Base-by-base conservation (phyloP, 345 rosid species). In the Dovyalis caffra region DNA sequence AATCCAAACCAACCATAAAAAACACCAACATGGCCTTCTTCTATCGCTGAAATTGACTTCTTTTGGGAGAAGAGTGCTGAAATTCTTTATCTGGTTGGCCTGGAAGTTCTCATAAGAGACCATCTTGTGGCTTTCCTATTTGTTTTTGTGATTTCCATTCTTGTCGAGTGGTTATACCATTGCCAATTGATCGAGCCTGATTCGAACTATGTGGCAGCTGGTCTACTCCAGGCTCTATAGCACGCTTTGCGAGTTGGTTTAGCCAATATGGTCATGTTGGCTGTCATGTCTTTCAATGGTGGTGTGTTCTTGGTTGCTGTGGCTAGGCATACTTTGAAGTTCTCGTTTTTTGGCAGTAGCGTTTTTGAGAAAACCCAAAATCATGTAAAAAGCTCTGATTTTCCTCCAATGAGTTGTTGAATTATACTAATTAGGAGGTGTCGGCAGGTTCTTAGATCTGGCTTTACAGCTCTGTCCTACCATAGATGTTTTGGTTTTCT, bases 71-170 rank as follows among this genome's bases (percentile, higher is more conserved):
- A 38, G 9, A 68, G 78, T 5, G 70, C 82, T 0, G 79, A 76
- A 64, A 66, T 86, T n/a, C 86, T 88, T 85, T 88, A 83, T 4
- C 70, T 1, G 82, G 80, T 8, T 84, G 86, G 85, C 91, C 91
- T 2, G 85, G 88, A 0, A 32, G 63, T 8, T 49, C n/a, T 18
- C n/a, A 49, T 18, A 18, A 49, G 56, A 25, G 66, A 1, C 16
- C 78, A 86, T 34, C 74, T 16, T 0, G 15, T 85, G 21, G 79
- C 89, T 16, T 56, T 86, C 62, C 7, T 81, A 12, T 69, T 84
- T 57, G 69, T 84, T 15, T 88, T 88, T 26, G 66, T 33, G 6
- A 58, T 84, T n/a, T 71, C 75, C 0, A 14, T 86, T 32, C 35
- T 77, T 0, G 76, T 83, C 4, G 87, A 84, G 77, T 77, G 82